Conservation (phyloP, 257 asterid species). For the Primulina huaijiensis region DNA sequence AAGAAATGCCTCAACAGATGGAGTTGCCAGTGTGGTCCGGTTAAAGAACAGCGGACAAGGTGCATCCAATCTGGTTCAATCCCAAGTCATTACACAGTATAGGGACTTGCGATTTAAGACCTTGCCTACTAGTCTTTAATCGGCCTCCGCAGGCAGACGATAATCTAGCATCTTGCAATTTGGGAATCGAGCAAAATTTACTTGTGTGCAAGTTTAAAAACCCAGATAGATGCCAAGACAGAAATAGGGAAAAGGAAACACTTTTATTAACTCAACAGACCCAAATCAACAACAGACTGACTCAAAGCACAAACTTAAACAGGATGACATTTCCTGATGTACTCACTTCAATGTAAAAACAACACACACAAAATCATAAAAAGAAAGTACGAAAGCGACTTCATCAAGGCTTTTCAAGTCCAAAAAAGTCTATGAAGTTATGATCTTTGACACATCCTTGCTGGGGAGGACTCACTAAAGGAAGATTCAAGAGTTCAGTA, state of each 20-base stretch:
- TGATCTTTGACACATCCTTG: slow-evolving; percentile 14
- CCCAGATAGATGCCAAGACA: not conserved
- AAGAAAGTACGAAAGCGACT: not conserved
- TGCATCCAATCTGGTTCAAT: not conserved
- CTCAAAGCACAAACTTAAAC: not conserved
- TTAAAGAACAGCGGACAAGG: not conserved
- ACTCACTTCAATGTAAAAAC: not conserved
- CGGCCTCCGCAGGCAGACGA: not conserved
- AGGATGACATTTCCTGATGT: not conserved
- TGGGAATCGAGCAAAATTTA: not conserved
- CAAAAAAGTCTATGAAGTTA: slow-evolving; percentile 39
- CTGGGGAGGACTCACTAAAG: slow-evolving; percentile 12
- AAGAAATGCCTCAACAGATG: not conserved
- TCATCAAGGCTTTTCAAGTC: slow-evolving; percentile 18
- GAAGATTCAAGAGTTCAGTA: slow-evolving; percentile 7
- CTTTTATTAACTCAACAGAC: not conserved
- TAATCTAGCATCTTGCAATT: not conserved
- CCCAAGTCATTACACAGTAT: too few relatives aligned
- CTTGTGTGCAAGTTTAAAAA: too few relatives aligned
- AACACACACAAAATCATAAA: not conserved
- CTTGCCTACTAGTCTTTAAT: not conserved
- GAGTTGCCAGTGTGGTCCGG: not conserved
- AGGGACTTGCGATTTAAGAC: too few relatives aligned
- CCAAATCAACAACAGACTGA: not conserved
- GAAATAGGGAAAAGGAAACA: not conserved